Evolutionary conservation across 2,329 filamentous ascomycete species (phyloP).

Genomic region (Colletotrichum abscissum): DNA sequence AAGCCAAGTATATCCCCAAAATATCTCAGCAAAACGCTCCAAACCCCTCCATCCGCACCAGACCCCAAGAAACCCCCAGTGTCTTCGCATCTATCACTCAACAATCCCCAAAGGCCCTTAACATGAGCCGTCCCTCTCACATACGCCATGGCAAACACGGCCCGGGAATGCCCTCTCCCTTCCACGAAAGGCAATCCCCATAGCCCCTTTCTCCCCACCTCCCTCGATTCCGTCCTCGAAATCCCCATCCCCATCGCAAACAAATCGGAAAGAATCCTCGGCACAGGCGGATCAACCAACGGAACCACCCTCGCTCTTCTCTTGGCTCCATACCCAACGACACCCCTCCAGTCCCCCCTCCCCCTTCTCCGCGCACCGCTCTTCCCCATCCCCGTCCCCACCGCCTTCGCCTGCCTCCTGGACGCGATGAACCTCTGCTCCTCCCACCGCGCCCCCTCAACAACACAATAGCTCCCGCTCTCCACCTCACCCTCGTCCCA

Average conservation of each 20-base stretch:
- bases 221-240: not conserved
- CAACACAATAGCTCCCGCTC: constrained; percentile 15
- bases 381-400: not conserved
- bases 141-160: constrained; percentile 11
- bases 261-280: not conserved
- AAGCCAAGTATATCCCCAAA: not conserved
- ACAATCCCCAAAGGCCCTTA: not conserved
- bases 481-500: constrained; percentile 18
- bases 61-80: not conserved
- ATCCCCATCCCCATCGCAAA: not conserved
- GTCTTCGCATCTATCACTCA: not conserved
- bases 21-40: not conserved
- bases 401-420: not conserved
- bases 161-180: not conserved
- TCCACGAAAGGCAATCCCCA: not conserved
- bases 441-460: constrained; percentile 24
- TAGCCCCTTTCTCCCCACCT: not conserved
- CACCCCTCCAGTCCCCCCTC: not conserved
- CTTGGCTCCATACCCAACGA: not conserved
- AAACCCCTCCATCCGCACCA: not conserved
- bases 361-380: not conserved
- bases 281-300: not conserved
- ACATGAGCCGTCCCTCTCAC: constrained; percentile 3
- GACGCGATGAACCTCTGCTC: constrained; percentile 9
- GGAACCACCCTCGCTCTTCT: not conserved